These are phyloP conservation scores for Penicillium lividum DNA, from an alignment of 495 filamentous ascomycete species.

Conservation along the genomic window DNA sequence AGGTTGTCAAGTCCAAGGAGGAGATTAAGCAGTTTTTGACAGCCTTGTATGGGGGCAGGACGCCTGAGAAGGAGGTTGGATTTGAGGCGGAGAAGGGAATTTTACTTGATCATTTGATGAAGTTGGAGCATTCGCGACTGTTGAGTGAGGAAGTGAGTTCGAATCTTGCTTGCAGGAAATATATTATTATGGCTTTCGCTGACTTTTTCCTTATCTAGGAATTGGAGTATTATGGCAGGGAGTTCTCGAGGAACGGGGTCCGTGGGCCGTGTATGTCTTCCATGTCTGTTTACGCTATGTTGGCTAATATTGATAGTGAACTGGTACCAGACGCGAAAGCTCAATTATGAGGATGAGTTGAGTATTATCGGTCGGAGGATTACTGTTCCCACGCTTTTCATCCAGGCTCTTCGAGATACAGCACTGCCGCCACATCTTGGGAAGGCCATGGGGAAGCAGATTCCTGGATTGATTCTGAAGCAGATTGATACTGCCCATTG, in stretches of 20 bases:
- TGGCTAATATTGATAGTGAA: slow-evolving; percentile 48
- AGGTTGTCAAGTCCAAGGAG: slow-evolving; percentile 51
- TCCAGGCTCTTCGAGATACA: slow-evolving; percentile 67
- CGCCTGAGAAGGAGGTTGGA: slow-evolving; percentile 50
- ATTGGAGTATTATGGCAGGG: slow-evolving; percentile 71
- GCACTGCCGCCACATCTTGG: slow-evolving; percentile 68
- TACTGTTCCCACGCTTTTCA: slow-evolving; percentile 69
- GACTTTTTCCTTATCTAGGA: slow-evolving; percentile 42
- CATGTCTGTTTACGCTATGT: background rate
- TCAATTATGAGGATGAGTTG: slow-evolving; percentile 78
- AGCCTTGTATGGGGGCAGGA: slow-evolving; percentile 65
- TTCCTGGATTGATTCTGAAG: slow-evolving; percentile 59
- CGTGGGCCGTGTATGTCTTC: slow-evolving; percentile 64
- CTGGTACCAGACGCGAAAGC: slow-evolving; percentile 74
- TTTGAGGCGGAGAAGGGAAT: slow-evolving; percentile 61
- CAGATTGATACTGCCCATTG: slow-evolving; percentile 68
- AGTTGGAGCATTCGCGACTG: slow-evolving; percentile 51
- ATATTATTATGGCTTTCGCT: background rate
- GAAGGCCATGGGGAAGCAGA: slow-evolving; percentile 63
- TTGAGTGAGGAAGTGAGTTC: slow-evolving; percentile 58
- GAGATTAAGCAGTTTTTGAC: slow-evolving; percentile 68
- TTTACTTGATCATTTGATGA: slow-evolving; percentile 51
- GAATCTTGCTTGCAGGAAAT: background rate
- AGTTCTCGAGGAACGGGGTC: slow-evolving; percentile 71
- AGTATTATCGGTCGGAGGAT: slow-evolving; percentile 52